Base-by-base conservation (phyloP, 2,329 filamentous ascomycete genomes). In the Hymenoscyphus infarciens region DNA sequence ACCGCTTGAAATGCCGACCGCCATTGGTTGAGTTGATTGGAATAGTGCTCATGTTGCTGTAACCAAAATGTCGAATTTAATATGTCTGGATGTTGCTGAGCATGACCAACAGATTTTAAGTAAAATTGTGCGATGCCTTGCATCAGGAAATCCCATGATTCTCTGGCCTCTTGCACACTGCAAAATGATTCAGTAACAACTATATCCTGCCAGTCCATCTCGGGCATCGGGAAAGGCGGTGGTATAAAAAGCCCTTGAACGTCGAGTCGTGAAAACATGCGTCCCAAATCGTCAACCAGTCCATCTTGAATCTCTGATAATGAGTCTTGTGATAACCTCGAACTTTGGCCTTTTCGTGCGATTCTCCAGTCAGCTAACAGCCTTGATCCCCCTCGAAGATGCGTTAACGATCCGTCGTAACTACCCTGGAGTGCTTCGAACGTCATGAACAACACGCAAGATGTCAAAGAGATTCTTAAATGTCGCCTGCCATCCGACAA, bases 271-370 rank as follows among this genome's bases (percentile, higher is more conserved):
- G 71, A 70, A 49, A 73, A 73, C 68, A 73, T 71, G 5, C 71
- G 61, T 6, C 71, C 71, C 13, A 73, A 63, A 60, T 73, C 71
- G 64, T 73, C 71, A 15, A 73, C 66, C 13, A 73, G 59, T 35
- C 69, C 71, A 65, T 73, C 71, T 56, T 73, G 71, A 57, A 73
- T 72, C 39, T 73, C 70, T 2, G 71, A 73, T 25, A 72, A 63
- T 5, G 71, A 73, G 59, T 73, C 71, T 54, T 73, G 71, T 19
- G 71, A 73, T n/a, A 73, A 57, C 33, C 70, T 59, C 10, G 68
- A 70, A 45, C 68, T 68, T 63, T 67, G 65, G 2, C 71, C 71
- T 53, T 70, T 64, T 8, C 71, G 66, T 38, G 71, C 71, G 25
- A 69, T 72, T 60, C 71, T 68, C 71, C 71, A 73, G 42, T 73